Evolutionary conservation across 208 protist genomes (phyloP), one percentile per base, ranked within the genome.

Genomic region (Leishmania amazonensis): DNA sequence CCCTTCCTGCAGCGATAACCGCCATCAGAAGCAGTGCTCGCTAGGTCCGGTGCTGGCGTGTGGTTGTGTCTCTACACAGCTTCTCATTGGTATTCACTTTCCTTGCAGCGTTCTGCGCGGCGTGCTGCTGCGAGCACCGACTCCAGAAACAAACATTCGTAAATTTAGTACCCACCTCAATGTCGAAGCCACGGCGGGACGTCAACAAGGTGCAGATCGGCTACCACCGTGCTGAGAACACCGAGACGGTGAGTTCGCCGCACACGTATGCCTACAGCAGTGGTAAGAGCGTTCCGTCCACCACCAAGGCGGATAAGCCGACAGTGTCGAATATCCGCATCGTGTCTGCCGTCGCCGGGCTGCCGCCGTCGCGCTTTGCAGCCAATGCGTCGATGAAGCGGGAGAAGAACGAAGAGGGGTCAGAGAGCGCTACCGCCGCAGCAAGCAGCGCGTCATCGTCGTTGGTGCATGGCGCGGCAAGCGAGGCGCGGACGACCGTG

Each of bases 191-290:
- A 60, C 31, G 62, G 75, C 87, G 84, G 71, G 81, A 92, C 81
- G 78, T 83, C 19, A 86, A 93, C 80, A 94, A 91, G 80, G 90
- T 93, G 47, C 89, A 89, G 80, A 81, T 97, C 53, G 91, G 92
- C 81, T 93, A 90, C 75, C 85, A 96, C 82, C 90, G 92, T 35
- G 86, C 88, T 8, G 90, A 93, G 62, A 94, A 96, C 85, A 94
- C 92, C 4, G 92, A 97, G 76, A 97, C 95, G 7, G 87, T 88
- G 40, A 97, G 95, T 80, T 96, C 93, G 19, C 95, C 95, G 24
- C 91, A 93, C 78, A 95, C 93, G 51, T 96, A 95, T 78, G 88
- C 87, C 54, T 79, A 89, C 83, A 87, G 79, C 68, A 85, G 83
- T 35, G 78, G 83, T 28, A 76, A 81, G 65, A 47, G 60, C n/a